Base-by-base conservation (phyloP, 179 eudicot species). In the Silene noctiflora region DNA sequence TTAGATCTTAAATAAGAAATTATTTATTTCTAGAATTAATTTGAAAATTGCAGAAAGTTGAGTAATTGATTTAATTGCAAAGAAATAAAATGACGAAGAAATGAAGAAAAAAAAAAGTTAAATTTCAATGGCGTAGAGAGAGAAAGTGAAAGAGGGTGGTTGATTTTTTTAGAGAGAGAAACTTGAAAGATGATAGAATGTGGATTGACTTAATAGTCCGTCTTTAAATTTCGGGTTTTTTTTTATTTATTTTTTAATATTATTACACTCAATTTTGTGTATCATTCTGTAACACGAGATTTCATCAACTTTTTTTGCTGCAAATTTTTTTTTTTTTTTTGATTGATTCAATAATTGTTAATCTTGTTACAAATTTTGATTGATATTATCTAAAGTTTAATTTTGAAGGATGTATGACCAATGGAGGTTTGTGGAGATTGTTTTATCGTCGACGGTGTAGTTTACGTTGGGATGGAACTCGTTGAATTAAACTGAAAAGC, bases 161-260 rank as follows among this genome's bases (percentile, higher is more conserved):
- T 71, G 62, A 44, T 33, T 39, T 39, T 53, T 25, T 58, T 39
- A 69, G 81, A 69, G 76, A 82, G 81, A 77, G 81, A 77, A 6
- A 21, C 17, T 13, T 25, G 39, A n/a, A 62, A 70, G 46, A 69
- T 44, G 81, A 60, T 17, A 71, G 75, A 79, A 75, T 82, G 85
- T 55, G 78, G 79, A 66, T 83, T 83, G 86, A 80, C 86, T 77
- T 51, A 51, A 51, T 51, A 51, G 5, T 6, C 0, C n/a, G n/a
- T 4, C 10, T 64, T 65, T 14, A 27, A 39, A 39, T 39, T 39
- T 39, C 46, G 46, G 46, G 11, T 39, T 39, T 53, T 75, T 24
- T 48, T n/a, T 75, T 42, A 46, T 20, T 7, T 61, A 5, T 4
- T 19, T 1, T 60, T 60, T 60, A 21, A 0, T 24, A 10, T 65